Evolutionary conservation across 78 protist species (phyloP), one percentile per base, ranked within the genome.

Genomic region (Abeoforma whisleri): DNA sequence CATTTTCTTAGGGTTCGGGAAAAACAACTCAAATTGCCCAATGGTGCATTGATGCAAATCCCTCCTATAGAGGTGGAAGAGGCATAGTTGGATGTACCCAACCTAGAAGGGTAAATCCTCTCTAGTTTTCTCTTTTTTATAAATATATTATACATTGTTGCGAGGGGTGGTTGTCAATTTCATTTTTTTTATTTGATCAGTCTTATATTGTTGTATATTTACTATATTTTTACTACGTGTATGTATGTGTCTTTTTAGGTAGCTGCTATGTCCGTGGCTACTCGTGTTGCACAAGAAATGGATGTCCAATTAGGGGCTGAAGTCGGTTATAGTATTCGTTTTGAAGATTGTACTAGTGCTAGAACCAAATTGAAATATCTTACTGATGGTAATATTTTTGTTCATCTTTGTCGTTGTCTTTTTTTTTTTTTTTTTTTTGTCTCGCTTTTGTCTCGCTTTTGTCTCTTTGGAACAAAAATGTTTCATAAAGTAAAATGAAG

Each of bases 241-340:
- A n/a, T n/a, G n/a, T n/a, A n/a, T n/a, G n/a, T n/a, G n/a, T n/a
- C 99, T 22, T 82, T 99, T 2, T 94, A 99, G 19, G 99, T 98
- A 16, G 99, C 99, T 22, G 93, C 98, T 38, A 90, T 90, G 82
- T 71, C 86, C 2, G 95, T 93, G 22, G 95, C 99, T 12, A 81
- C 84, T 81, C 93, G 99, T 68, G 99, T 98, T 33, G 87, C 98
- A 19, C 97, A 97, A 31, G 99, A 99, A 77, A 90, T 97, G 96
- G 99, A 96, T 84, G 97, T 95, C 16, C 73, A 62, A 73, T 92
- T 98, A 0, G 99, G 99, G 1, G 88, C 94, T 68, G 92, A 83
- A 40, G 87, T 96, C 40, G 99, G 99, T 1, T 98, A 97, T 89
- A 92, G 93, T 74, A 95, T 99, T 85, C 95, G 99, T 79, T 99